Base-by-base conservation (phyloP, 257 asterid genomes). In the Parsonsia alboflavescens region DNA sequence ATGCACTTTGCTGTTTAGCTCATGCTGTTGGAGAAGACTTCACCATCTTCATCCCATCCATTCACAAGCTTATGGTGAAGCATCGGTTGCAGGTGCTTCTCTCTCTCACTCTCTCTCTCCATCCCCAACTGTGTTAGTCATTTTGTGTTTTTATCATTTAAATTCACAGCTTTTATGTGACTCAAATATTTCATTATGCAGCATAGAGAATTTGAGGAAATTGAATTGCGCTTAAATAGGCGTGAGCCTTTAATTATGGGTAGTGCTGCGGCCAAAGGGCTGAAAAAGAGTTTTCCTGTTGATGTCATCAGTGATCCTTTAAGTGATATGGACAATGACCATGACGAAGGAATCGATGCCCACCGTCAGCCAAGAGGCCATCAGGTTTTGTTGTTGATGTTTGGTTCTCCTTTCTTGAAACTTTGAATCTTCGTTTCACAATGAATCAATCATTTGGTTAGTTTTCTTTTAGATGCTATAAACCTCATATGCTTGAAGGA, bases 11-110 rank as follows among this genome's bases (percentile, higher is more conserved):
- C 73, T 90, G 98, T 82, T 87, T 95, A 59, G 99, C 98, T 84
- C 93, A 92, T 81, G 89, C 98, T 80, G 96, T 92, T 81, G 99
- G 99, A 76, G 99, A 92, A 80, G 97, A 92, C 81, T 95, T 95
- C 83, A 76, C 96, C 66, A 92, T 95, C 78, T 95, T 95, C 84
- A 86, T 89, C 82, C 96, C 92, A 49, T 92, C 99, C 72, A 89
- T 92, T 79, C 96, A 86, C 81, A 95, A 95, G 86, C 92, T 92
- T 83, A 82, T 95, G 86, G 75, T 83, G 84, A 95, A 89, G 84
- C 90, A 95, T 88, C 91, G 89, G 48, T 78, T 95, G 79, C 87
- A 86, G 91, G 99, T 95, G 87, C 63, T 9, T 53, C 72, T 41
- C 41, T 9, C 59, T 7, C 21, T 21, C 28, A 2, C 11, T 17